Evolutionary conservation across 2,329 filamentous ascomycete species (phyloP).

Genomic region (Cercospora sesami): DNA sequence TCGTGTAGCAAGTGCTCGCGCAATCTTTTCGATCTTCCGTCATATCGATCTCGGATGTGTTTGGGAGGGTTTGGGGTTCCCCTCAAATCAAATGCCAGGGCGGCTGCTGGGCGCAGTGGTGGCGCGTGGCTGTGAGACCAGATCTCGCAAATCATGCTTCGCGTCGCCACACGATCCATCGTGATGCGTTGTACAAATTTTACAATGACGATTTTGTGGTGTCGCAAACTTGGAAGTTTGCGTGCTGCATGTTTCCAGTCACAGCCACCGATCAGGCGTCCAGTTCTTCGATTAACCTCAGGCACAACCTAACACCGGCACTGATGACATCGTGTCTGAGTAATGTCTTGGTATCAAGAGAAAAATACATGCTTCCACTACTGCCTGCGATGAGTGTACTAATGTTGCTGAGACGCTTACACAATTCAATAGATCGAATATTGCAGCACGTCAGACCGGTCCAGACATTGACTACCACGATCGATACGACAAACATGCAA

Average conservation of each 20-base stretch:
- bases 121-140: slow-evolving; percentile 21
- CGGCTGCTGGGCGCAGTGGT: slow-evolving; percentile 16
- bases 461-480: neutral
- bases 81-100: slow-evolving; percentile 20
- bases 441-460: neutral
- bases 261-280: neutral
- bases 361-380: neutral
- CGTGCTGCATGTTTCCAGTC: neutral
- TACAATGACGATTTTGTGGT: neutral
- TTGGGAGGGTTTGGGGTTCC: slow-evolving; percentile 20
- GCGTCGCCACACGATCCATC: neutral
- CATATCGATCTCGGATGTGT: slow-evolving; percentile 19
- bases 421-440: neutral
- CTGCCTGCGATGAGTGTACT: neutral
- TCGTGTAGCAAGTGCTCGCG: slow-evolving; percentile 21
- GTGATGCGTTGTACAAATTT: neutral
- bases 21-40: slow-evolving; percentile 21
- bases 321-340: slow-evolving; percentile 10
- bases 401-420: neutral
- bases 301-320: neutral
- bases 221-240: neutral
- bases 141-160: slow-evolving; percentile 12
- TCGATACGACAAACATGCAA: neutral
- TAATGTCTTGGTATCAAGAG: neutral
- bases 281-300: neutral